phyloP scores from a whole-genome alignment of 2,329 filamentous ascomycete species.

The Coniochaeta hoffmannii region DNA sequence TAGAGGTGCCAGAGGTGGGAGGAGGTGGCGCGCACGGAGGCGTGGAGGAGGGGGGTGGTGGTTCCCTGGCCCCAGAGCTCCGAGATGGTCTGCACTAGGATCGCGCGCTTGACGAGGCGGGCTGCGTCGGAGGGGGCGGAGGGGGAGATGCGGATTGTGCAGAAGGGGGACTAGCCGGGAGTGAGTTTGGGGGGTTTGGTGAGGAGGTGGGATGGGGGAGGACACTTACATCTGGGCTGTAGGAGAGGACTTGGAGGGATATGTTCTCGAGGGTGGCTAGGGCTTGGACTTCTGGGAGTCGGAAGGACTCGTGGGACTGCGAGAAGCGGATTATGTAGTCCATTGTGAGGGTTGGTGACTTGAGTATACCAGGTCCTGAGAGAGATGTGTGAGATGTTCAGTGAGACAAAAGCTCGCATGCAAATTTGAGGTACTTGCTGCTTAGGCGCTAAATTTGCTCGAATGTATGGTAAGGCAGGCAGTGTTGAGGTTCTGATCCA shows the following conservation, averaged over 20 bases:
- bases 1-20: slow-evolving; percentile 61
- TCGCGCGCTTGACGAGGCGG: slow-evolving; percentile 64
- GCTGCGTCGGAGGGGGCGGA: slow-evolving; percentile 57
- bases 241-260: slow-evolving; percentile 65
- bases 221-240: slow-evolving; percentile 61
- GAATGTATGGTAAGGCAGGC: neutral
- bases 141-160: slow-evolving; percentile 63
- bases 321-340: slow-evolving; percentile 86
- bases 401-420: neutral
- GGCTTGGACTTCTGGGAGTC: slow-evolving; percentile 74
- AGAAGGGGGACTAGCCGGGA: slow-evolving; percentile 70
- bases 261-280: slow-evolving; percentile 64
- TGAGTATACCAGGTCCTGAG: neutral
- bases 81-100: slow-evolving; percentile 76
- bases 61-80: slow-evolving; percentile 77
- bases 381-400: neutral
- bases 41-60: slow-evolving; percentile 62
- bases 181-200: slow-evolving; percentile 2
- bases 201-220: neutral
- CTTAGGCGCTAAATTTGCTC: neutral
- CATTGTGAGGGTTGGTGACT: slow-evolving; percentile 29
- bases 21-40: slow-evolving; percentile 51
- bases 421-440: neutral
- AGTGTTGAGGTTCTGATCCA: neutral
- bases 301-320: slow-evolving; percentile 87